A percentile compares a stretch with the other conserved stretches of the same genome.
These are phyloP conservation scores for Hyaloscypha finlandica DNA, from an alignment of 495 filamentous ascomycete genomes.

Conservation along the genomic window DNA sequence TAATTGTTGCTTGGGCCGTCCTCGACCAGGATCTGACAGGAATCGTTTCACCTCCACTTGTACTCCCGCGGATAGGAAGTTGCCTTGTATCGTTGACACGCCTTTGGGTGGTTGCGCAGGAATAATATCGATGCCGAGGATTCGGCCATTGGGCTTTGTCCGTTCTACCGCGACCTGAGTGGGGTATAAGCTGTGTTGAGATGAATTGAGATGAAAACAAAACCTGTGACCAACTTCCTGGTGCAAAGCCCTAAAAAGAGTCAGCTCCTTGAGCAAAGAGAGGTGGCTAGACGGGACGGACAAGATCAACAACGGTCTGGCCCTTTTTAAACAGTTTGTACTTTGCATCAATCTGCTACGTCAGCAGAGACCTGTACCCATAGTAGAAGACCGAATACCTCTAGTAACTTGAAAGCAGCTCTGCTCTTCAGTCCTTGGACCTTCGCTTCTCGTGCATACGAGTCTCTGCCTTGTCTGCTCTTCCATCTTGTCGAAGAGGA, in stretches of 20 bases:
- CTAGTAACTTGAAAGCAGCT: slow-evolving; percentile 88
- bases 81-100: slow-evolving; percentile 89
- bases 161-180: slow-evolving; percentile 76
- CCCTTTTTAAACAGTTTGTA: slow-evolving; percentile 74
- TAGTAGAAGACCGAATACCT: slow-evolving; percentile 47
- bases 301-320: slow-evolving; percentile 87
- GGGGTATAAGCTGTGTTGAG: slow-evolving; percentile 6
- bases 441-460: slow-evolving; percentile 67
- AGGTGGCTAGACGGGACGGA: slow-evolving; percentile 38
- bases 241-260: slow-evolving; percentile 76
- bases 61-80: slow-evolving; percentile 74
- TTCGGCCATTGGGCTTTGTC: slow-evolving; percentile 72
- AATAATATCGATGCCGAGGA: slow-evolving; percentile 91
- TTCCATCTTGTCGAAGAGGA: slow-evolving; percentile 84
- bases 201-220: slow-evolving; percentile 1
- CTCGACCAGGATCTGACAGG: slow-evolving; percentile 64
- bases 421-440: slow-evolving; percentile 80
- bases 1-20: slow-evolving; percentile 44
- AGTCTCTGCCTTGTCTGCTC: slow-evolving; percentile 70
- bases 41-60: slow-evolving; percentile 75
- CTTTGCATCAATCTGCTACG: slow-evolving; percentile 70
- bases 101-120: slow-evolving; percentile 87
- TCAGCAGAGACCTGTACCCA: slow-evolving; percentile 15
- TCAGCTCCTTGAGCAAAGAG: neutral
- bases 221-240: slow-evolving; percentile 93